Evolutionary conservation across 805 yeast species (phyloP).

Genomic region (Metschnikowia corniflorae): DNA sequence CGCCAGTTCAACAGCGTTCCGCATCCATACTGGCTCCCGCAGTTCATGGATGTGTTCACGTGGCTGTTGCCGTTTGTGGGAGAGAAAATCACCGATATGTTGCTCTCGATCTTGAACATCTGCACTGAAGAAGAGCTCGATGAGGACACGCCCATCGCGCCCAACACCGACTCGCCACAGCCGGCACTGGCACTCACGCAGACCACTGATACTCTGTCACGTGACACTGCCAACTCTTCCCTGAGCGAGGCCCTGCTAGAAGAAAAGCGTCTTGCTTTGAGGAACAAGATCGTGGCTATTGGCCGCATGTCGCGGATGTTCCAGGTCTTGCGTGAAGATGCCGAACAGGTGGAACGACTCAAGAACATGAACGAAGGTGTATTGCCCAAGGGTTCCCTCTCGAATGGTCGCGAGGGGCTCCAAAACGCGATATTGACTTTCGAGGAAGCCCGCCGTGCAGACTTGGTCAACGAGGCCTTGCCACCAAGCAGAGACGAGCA

Average conservation of each 20-base stretch:
- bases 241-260: constrained; percentile 27
- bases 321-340: constrained; percentile 79
- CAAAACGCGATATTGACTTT: constrained; percentile 65
- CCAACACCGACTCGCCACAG: constrained; percentile 14
- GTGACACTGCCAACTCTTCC: constrained; percentile 5
- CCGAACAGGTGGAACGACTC: constrained; percentile 79
- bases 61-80: constrained; percentile 98
- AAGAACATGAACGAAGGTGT: constrained; percentile 70
- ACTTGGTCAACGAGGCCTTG: constrained; percentile 76
- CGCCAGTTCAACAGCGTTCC: constrained; percentile 90
- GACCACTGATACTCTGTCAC: constrained; percentile 7
- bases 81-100: constrained; percentile 91
- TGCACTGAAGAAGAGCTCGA: constrained; percentile 94
- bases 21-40: constrained; percentile 96
- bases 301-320: constrained; percentile 96
- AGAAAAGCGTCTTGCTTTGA: constrained; percentile 49
- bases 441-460: constrained; percentile 80
- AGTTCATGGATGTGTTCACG: constrained; percentile 94
- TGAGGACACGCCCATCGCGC: constrained; percentile 59
- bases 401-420: constrained; percentile 80
- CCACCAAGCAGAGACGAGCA: constrained; percentile 76
- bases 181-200: constrained; percentile 23
- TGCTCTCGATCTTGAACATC: constrained; percentile 82
- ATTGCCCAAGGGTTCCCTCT: constrained; percentile 80
- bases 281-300: constrained; percentile 89